Evolutionary conservation across 2,329 filamentous ascomycete genomes (phyloP).

Genomic region (Fusarium sp.): DNA sequence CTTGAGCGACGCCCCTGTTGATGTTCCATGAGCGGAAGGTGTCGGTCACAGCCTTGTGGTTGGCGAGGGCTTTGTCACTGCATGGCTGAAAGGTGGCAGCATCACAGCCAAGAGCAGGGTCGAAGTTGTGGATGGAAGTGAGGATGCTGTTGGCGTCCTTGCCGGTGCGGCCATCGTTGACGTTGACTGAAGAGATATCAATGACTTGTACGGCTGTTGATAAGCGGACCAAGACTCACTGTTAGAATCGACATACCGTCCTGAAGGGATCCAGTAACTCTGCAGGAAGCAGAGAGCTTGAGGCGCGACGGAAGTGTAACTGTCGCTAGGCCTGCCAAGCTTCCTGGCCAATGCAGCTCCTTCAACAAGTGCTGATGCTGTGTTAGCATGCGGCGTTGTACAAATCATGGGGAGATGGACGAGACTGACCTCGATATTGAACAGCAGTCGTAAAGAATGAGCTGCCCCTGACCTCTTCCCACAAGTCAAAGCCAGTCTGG

Average conservation of each 20-base stretch:
- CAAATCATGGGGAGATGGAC: too few species aligned
- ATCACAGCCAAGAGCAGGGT: conserved; percentile 72
- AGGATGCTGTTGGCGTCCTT: conserved; percentile 78
- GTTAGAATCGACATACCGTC: conserved; percentile 73
- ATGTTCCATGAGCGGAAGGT: conserved; percentile 78
- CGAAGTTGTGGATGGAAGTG: conserved; percentile 73
- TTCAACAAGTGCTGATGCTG: conserved; percentile 63
- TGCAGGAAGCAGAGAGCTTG: conserved; percentile 78
- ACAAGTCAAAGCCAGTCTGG: conserved; percentile 75
- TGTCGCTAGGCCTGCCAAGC: conserved; percentile 67
- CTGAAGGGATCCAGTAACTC: conserved; percentile 72
- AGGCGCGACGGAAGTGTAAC: conserved; percentile 71
- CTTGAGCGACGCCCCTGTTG: conserved; percentile 70
- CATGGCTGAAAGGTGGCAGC: conserved; percentile 81
- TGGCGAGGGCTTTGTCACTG: conserved; percentile 73
- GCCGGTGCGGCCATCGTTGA: conserved; percentile 68
- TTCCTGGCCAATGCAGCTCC: conserved; percentile 71
- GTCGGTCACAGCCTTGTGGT: conserved; percentile 79
- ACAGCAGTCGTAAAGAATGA: conserved; percentile 81
- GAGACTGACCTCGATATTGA: conserved; percentile 68
- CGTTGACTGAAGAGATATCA: conserved; percentile 55
- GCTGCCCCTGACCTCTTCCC: conserved; percentile 81
- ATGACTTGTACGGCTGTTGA: background rate
- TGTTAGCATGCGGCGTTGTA: background rate
- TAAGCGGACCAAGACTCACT: conserved; percentile 50